Conservation (phyloP, 495 filamentous ascomycete species). For the Geopyxis carbonaria region DNA sequence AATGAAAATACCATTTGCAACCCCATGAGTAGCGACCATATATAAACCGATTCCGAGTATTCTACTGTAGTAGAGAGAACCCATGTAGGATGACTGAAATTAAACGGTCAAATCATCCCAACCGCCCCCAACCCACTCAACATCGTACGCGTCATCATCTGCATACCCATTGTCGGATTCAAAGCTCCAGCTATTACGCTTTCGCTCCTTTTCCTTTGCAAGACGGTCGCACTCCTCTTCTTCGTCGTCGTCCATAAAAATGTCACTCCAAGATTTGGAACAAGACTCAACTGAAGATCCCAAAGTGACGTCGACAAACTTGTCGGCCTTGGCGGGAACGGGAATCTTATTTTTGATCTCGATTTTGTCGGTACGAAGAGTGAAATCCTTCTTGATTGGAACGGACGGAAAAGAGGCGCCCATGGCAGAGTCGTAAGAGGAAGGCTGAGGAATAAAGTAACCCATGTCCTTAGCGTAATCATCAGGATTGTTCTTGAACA, state of each 20-base stretch:
- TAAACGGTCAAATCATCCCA: conserved; percentile 25
- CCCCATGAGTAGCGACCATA: conserved; percentile 2
- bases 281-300: conserved; percentile 9
- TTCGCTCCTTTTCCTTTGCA: conserved; percentile 22
- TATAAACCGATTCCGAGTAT: conserved; percentile 11
- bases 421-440: conserved; percentile 26
- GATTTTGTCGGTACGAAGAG: conserved; percentile 17
- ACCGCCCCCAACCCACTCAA: conserved; percentile 24
- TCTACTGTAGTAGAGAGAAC: not conserved
- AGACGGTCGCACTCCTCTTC: conserved; percentile 23
- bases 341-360: conserved; percentile 21
- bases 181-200: conserved; percentile 25
- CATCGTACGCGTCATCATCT: conserved; percentile 22
- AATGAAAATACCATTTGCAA: not conserved
- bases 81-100: conserved; percentile 4
- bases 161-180: conserved; percentile 21
- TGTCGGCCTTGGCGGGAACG: conserved; percentile 10
- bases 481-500: conserved; percentile 62
- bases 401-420: conserved; percentile 24
- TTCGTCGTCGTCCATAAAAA: conserved; percentile 24
- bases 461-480: conserved; percentile 28
- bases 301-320: conserved; percentile 12
- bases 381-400: conserved; percentile 14
- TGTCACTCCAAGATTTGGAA: conserved; percentile 26
- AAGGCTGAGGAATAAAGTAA: conserved; percentile 20